Base-by-base conservation (phyloP, 75 land plant genomes). In the Pinus tabuliformis region DNA sequence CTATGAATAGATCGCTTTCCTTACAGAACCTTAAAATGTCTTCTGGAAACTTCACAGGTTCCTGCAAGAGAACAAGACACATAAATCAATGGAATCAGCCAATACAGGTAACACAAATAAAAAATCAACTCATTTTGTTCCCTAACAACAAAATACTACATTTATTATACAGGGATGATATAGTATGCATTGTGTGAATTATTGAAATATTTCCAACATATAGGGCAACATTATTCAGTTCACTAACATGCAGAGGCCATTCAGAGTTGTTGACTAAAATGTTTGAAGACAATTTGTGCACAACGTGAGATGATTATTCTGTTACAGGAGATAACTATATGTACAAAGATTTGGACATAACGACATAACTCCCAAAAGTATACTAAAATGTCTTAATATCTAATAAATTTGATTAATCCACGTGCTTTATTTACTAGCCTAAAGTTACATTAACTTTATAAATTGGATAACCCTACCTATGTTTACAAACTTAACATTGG, bases 21-120 rank as follows among this genome's bases (percentile, higher is more conserved):
- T 95, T 84, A 75, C 93, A 92, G 77, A 93, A 97, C 58, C 68
- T 92, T 14, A 86, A 72, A 59, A 97, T 88, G 73, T 92, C 95
- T 59, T 79, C 82, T 49, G 83, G 83, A 70, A 52, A 56, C 52
- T 82, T 72, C 57, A 97, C 89, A 73, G 98, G 99, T 81, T 97
- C 99, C 99, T 97, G 81, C 17, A 78, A 79, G 3, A 76, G 52
- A 9, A n/a, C 28, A 70, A 77, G 26, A 22, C 22, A 13, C 7
- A 18, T 56, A 61, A 24, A 57, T 24, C 36, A 37, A 42, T n/a
- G 52, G 20, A 20, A 39, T n/a, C 42, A 68, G 54, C 42, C 18
- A 37, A 42, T n/a, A n/a, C 22, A 68, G 72, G 42, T 68, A 21
- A 68, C 20, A 1, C 39, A 39, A 68, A 68, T 16, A 22, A 37